Conservation (phyloP, 495 filamentous ascomycete genomes). For the Penicillium angulare region DNA sequence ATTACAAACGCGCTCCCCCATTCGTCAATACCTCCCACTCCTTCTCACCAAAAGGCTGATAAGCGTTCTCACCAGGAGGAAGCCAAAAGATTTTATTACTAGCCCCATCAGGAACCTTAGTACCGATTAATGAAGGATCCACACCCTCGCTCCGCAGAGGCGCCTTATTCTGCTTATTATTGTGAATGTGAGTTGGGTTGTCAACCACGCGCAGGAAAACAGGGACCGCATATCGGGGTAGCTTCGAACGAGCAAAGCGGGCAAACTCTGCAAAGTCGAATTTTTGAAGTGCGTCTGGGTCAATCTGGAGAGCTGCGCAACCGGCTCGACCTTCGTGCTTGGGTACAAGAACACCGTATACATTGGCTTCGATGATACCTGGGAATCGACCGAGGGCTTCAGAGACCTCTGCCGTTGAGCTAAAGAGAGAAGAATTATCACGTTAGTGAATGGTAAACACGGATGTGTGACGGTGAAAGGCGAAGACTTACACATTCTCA, state of each 20-base stretch:
- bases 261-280: conserved; percentile 57
- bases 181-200: conserved; percentile 65
- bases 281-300: conserved; percentile 29
- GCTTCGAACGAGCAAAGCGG: conserved; percentile 48
- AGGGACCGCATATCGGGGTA: conserved; percentile 76
- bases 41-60: conserved; percentile 54
- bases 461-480: background rate
- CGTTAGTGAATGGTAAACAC: background rate
- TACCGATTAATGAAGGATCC: conserved; percentile 50
- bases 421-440: background rate
- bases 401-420: conserved; percentile 69
- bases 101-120: conserved; percentile 49
- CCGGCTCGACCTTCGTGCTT: conserved; percentile 71
- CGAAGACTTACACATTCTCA: conserved; percentile 63
- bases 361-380: conserved; percentile 70
- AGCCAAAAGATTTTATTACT: conserved; percentile 56
- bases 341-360: conserved; percentile 73
- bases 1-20: conserved; percentile 51
- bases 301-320: conserved; percentile 56
- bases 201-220: conserved; percentile 66
- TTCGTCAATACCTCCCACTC: conserved; percentile 57
- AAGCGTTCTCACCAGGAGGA: conserved; percentile 47
- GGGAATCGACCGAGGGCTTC: conserved; percentile 65
- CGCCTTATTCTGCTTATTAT: conserved; percentile 83
- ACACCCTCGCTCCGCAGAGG: conserved; percentile 70